Evolutionary conservation across 2,329 filamentous ascomycete genomes (phyloP), one percentile per base, ranked within the genome.

Genomic region (Stenocarpella maydis): DNA sequence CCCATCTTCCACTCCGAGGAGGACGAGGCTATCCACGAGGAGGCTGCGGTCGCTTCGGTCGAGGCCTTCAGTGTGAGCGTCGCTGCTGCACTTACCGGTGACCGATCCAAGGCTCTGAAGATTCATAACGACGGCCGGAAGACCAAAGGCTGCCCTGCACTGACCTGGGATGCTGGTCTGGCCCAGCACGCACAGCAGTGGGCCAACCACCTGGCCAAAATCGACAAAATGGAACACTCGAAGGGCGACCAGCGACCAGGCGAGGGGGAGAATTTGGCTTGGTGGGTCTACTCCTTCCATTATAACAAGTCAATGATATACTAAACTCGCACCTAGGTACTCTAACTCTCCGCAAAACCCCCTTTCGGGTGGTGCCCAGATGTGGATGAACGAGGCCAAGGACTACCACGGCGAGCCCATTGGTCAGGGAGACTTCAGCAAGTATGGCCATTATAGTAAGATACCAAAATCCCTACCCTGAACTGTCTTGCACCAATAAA

Each of bases 211-310:
- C 72, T 79, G 21, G 76, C 73, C n/a, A 24, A 71, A 31, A 74
- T 74, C 21, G 76, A 74, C 53, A 74, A 75, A 58, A 43, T 79
- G 67, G 61, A 76, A 63, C 77, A 79, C 72, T 78, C 77, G 7
- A 70, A 68, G 12, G 72, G 74, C 21, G 72, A 74, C 45, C 71
- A 74, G 52, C 74, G 76, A 15, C 75, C 76, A 15, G 72, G 73
- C 55, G 73, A 78, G 68, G 79, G 77, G n/a, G 78, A 80, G 71
- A 81, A 81, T 67, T 75, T 81, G 21, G 78, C 76, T 72, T 74
- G 71, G 75, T 61, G n/a, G 21, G 58, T 47, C 34, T 17, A 4
- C 12, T 3, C 14, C 7, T 41, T 21, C 1, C n/a, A 37, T 21
- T 7, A n/a, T 4, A 2, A 41, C 47, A 1, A 37, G 1, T 3